These are phyloP conservation scores for Talaromyces adpressus DNA, from an alignment of 495 filamentous ascomycete species.

Conservation along the genomic window DNA sequence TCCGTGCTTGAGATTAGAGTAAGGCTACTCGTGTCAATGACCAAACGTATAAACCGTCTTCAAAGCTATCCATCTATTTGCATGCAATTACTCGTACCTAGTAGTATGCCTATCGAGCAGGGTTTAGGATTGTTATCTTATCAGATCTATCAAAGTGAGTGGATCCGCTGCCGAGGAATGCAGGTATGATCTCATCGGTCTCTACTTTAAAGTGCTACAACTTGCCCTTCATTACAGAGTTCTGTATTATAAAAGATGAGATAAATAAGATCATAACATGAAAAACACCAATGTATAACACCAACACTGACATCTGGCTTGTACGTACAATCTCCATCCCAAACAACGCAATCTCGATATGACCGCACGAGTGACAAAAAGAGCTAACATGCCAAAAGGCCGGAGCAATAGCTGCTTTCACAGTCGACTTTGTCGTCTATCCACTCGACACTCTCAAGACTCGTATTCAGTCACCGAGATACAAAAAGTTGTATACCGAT, in stretches of 20 bases:
- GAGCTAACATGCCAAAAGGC: conserved; percentile 40
- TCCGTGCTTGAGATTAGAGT: conserved; percentile 23
- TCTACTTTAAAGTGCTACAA: background rate
- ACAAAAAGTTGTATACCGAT: conserved; percentile 53
- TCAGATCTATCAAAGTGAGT: background rate
- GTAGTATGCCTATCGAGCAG: background rate
- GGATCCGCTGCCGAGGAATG: background rate
- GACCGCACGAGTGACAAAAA: background rate
- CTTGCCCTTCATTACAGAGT: background rate
- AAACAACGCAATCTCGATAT: background rate
- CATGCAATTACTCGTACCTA: background rate
- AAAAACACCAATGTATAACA: conserved; percentile 31
- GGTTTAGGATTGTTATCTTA: conserved; percentile 4
- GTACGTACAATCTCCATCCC: conserved; percentile 20
- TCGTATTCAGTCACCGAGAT: conserved; percentile 71
- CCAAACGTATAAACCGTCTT: background rate
- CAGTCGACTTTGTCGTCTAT: conserved; percentile 74
- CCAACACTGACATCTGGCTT: conserved; percentile 44
- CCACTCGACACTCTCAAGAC: conserved; percentile 84
- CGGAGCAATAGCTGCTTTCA: conserved; percentile 74
- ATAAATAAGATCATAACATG: background rate
- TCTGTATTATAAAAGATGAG: background rate
- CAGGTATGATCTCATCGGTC: conserved; percentile 5
- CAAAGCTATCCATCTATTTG: background rate
- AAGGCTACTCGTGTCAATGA: background rate